Conservation (phyloP, 495 filamentous ascomycete species). For the Penicillium atrosanguineum region DNA sequence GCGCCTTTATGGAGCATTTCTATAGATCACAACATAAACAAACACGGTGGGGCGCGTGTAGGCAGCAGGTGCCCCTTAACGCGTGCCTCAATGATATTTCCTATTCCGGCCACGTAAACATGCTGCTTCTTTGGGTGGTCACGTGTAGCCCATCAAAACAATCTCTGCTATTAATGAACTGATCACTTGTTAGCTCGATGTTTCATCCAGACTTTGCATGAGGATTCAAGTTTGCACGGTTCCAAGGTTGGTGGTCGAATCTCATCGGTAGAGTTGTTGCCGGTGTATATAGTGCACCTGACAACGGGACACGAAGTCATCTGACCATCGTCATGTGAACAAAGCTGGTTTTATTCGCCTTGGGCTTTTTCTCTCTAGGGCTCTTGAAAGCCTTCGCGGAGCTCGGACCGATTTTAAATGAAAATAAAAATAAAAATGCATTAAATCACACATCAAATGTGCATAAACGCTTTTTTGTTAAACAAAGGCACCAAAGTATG, state of each 20-base stretch:
- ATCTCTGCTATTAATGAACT: background rate
- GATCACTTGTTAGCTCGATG: background rate
- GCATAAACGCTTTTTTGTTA: background rate
- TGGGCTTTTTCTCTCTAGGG: no score
- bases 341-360: no score
- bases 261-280: background rate
- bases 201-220: background rate
- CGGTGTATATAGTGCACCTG: background rate
- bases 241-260: background rate
- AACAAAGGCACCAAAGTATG: background rate
- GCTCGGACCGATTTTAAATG: no score
- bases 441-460: background rate
- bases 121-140: constrained; percentile 21
- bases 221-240: no score
- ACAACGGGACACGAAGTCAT: no score
- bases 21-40: constrained; percentile 33
- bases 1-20: constrained; percentile 12
- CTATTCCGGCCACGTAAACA: constrained; percentile 27
- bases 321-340: no score
- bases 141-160: constrained; percentile 2
- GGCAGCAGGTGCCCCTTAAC: constrained; percentile 19
- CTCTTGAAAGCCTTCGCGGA: no score
- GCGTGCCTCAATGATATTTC: constrained; percentile 9
- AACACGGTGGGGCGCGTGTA: constrained; percentile 25
- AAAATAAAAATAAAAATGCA: no score